Evolutionary conservation across 1,139 yeast species (phyloP).

Genomic region (Kodamaea plutei): DNA sequence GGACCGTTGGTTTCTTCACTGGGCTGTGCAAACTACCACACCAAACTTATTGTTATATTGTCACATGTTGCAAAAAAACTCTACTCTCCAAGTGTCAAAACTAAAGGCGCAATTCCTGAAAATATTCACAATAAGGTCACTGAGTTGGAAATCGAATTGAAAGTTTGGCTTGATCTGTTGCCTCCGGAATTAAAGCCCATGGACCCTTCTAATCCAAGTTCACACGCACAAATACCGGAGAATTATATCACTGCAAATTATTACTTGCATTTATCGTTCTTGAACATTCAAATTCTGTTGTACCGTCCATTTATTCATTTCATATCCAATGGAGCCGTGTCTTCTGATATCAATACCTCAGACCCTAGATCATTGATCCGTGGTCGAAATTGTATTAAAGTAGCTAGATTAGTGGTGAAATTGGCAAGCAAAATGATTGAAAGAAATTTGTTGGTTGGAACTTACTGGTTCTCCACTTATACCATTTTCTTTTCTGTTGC

Average conservation of each 20-base stretch:
- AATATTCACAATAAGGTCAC: conserved; percentile 62
- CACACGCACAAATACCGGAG: conserved; percentile 47
- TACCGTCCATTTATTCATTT: conserved; percentile 92
- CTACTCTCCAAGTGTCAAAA: conserved; percentile 37
- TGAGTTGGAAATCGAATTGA: conserved; percentile 66
- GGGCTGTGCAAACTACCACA: conserved; percentile 84
- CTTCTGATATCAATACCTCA: conserved; percentile 28
- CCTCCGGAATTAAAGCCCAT: conserved; percentile 77
- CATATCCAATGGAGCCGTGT: conserved; percentile 51
- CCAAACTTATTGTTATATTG: conserved; percentile 54
- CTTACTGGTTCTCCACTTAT: conserved; percentile 90
- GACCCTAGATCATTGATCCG: conserved; percentile 53
- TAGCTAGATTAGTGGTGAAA: conserved; percentile 79
- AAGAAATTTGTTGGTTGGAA: conserved; percentile 71
- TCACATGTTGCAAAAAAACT: conserved; percentile 42
- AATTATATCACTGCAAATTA: conserved; percentile 69
- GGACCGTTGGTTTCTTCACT: conserved; percentile 58
- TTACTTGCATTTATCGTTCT: conserved; percentile 69
- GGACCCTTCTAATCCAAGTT: conserved; percentile 37
- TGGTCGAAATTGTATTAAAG: conserved; percentile 81
- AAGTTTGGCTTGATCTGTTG: conserved; percentile 69
- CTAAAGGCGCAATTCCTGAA: conserved; percentile 22
- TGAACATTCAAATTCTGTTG: conserved; percentile 79
- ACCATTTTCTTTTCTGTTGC: conserved; percentile 92
- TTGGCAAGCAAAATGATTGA: conserved; percentile 80